Conservation (phyloP, 75 land plant genomes). For the Picea glauca region DNA sequence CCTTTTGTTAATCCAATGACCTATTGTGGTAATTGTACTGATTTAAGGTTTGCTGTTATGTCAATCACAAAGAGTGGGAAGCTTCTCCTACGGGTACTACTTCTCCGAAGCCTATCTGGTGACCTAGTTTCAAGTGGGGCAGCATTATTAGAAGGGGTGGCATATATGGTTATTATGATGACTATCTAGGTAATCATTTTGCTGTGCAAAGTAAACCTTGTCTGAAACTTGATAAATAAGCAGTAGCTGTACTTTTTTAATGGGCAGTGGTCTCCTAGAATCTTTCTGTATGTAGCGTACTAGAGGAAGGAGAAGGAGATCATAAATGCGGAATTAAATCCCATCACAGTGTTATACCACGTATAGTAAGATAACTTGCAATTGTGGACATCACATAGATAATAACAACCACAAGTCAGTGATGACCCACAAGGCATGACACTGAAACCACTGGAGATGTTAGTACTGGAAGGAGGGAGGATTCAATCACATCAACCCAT, state of each 20-base stretch:
- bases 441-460: too few relatives aligned
- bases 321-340: too few relatives aligned
- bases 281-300: too few relatives aligned
- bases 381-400: too few relatives aligned
- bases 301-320: too few relatives aligned
- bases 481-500: too few relatives aligned
- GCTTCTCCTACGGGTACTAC: background rate
- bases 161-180: background rate
- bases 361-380: too few relatives aligned
- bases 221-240: background rate
- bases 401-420: too few relatives aligned
- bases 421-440: too few relatives aligned
- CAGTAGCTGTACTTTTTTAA: background rate
- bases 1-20: background rate
- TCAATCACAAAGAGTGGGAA: background rate
- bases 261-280: background rate
- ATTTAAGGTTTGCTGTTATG: background rate
- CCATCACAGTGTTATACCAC: too few relatives aligned
- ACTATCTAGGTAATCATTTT: too few relatives aligned
- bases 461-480: too few relatives aligned
- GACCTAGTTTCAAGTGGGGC: constrained; percentile 2
- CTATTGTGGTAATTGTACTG: constrained; percentile 2
- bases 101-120: background rate
- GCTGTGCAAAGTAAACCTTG: background rate
- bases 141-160: background rate